A percentile compares a stretch with the other conserved stretches of the same genome.
These are phyloP conservation scores for Dorcoceras hygrometricum DNA, from an alignment of 257 asterid genomes.

Conservation along the genomic window DNA sequence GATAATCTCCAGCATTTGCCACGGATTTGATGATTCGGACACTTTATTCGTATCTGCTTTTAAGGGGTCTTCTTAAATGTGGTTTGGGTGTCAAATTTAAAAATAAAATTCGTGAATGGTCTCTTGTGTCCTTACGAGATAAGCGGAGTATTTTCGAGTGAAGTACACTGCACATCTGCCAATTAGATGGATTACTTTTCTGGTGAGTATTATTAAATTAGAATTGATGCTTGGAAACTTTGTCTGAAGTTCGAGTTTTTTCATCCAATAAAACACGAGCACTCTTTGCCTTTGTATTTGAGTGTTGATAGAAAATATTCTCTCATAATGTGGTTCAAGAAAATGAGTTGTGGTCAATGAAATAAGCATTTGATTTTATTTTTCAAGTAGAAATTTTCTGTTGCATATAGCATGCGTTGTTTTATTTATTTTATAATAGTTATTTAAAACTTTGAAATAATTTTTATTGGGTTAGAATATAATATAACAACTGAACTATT, in stretches of 20 bases:
- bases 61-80: slow-evolving; percentile 1
- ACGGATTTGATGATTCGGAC: slow-evolving; percentile 19
- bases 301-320: too few relatives aligned
- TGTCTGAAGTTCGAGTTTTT: background rate
- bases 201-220: background rate
- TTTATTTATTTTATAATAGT: background rate
- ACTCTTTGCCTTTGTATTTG: background rate
- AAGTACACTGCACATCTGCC: slow-evolving; percentile 1
- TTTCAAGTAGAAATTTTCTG: background rate
- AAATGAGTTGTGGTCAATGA: too few relatives aligned
- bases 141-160: background rate
- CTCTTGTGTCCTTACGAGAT: background rate
- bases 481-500: background rate
- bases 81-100: slow-evolving; percentile 3
- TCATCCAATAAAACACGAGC: background rate
- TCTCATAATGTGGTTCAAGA: too few relatives aligned
- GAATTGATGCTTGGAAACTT: background rate
- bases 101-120: background rate
- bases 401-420: background rate
- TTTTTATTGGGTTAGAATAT: too few relatives aligned
- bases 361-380: too few relatives aligned
- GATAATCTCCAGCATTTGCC: slow-evolving; percentile 27
- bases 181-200: background rate
- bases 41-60: slow-evolving; percentile 8
- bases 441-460: background rate